Conservation (phyloP, 73 alveolate genomes). For the Strombidium stylifer region DNA sequence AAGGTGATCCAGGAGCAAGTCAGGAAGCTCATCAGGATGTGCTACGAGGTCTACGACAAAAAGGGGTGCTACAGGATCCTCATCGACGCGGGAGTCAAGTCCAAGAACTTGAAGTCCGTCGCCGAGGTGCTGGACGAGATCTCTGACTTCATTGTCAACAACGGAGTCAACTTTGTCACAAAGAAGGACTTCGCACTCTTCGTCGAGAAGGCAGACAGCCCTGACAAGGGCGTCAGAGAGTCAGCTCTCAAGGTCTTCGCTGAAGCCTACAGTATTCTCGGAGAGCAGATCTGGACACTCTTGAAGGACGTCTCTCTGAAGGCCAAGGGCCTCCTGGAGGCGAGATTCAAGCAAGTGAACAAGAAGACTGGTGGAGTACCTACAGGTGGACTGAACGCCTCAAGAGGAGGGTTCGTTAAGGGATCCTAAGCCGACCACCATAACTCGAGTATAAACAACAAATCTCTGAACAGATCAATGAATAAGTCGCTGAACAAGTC, state of each 20-base stretch:
- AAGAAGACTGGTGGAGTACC: neutral
- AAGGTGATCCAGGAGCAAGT: constrained; percentile 41
- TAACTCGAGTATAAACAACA: too few species aligned
- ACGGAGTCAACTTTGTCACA: constrained; percentile 33
- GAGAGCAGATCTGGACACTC: constrained; percentile 52
- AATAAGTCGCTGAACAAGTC: too few species aligned
- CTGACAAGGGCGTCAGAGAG: constrained; percentile 44
- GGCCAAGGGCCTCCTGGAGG: constrained; percentile 47
- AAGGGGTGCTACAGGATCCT: constrained; percentile 24
- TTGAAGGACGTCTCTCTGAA: constrained; percentile 52
- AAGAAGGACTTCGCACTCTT: constrained; percentile 33
- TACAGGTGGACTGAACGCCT: neutral
- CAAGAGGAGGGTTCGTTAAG: neutral
- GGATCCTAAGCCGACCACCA: neutral
- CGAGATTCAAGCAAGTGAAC: constrained; percentile 43
- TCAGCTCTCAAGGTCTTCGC: constrained; percentile 40
- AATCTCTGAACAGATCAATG: too few species aligned
- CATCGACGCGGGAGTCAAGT: constrained; percentile 35
- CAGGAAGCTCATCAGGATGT: constrained; percentile 27
- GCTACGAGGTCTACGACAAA: constrained; percentile 27
- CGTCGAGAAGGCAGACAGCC: constrained; percentile 39
- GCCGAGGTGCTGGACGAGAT: constrained; percentile 62
- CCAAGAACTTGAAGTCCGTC: constrained; percentile 49
- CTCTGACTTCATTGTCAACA: constrained; percentile 15
- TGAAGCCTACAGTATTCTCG: constrained; percentile 37